Conservation (phyloP, 2,329 filamentous ascomycete genomes). For the Dactylellina haptotyla region DNA sequence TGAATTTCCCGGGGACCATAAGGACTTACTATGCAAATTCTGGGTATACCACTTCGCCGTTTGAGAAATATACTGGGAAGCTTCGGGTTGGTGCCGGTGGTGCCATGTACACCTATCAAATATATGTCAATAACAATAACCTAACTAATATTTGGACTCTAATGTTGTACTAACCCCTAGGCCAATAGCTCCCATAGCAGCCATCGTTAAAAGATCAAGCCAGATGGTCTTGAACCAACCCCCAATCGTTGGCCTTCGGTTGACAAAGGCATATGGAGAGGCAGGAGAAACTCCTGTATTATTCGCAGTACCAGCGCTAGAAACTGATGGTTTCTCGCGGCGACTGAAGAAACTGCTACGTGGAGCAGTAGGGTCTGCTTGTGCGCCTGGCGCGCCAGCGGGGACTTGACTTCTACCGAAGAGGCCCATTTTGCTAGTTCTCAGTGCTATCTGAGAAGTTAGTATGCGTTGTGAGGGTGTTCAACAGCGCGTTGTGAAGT, state of each 20-base stretch:
- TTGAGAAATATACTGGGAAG: conserved; percentile 73
- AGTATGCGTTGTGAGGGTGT: conserved; percentile 25
- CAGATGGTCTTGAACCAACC: conserved; percentile 76
- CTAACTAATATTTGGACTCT: conserved; percentile 46
- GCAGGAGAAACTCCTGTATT: conserved; percentile 26
- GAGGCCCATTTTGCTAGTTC: conserved; percentile 16
- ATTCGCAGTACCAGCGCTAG: conserved; percentile 28
- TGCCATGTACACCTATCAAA: conserved; percentile 70
- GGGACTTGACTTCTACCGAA: conserved; percentile 19
- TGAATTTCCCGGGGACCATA: not conserved
- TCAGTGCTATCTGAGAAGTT: not conserved
- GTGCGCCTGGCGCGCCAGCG: not conserved
- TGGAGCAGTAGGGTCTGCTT: conserved; percentile 15
- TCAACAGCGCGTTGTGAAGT: conserved; percentile 29
- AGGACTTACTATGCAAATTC: conserved; percentile 71
- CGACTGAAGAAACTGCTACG: conserved; percentile 35
- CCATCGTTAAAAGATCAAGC: conserved; percentile 76
- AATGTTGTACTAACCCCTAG: conserved; percentile 68
- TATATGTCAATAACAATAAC: conserved; percentile 2
- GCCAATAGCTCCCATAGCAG: conserved; percentile 72
- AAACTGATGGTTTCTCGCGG: conserved; percentile 43
- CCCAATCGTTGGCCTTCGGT: conserved; percentile 70
- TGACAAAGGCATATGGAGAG: conserved; percentile 61
- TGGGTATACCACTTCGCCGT: conserved; percentile 76
- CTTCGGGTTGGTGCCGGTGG: conserved; percentile 74